A percentile compares a stretch with the other conserved stretches of the same genome.
Evolutionary conservation across 257 asterid genomes (phyloP).

Genomic region (Prunella vulgaris): DNA sequence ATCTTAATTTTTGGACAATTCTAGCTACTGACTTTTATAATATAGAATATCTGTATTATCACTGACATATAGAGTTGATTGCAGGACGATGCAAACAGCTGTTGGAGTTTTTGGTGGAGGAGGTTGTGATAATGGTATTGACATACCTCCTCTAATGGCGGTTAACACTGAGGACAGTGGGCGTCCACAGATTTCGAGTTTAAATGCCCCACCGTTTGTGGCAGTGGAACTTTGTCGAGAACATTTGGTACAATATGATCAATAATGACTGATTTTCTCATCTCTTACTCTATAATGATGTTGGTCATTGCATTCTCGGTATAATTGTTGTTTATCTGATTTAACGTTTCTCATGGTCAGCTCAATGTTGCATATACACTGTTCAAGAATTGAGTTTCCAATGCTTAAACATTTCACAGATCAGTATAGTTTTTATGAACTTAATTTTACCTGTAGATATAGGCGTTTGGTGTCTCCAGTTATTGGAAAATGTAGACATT

Average conservation of each 20-base stretch:
- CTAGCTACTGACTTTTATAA: background rate
- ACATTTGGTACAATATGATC: constrained; percentile 58
- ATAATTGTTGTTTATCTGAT: background rate
- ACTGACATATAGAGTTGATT: constrained; percentile 21
- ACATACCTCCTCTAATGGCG: constrained; percentile 66
- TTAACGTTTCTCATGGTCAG: background rate
- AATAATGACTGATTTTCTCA: background rate
- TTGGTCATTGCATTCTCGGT: constrained; percentile 3
- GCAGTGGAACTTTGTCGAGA: constrained; percentile 91
- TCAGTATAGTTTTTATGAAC: background rate
- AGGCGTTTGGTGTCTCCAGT: background rate
- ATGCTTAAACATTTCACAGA: background rate
- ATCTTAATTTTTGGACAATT: background rate
- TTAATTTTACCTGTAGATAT: background rate
- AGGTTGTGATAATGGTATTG: constrained; percentile 48
- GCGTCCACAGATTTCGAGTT: constrained; percentile 78
- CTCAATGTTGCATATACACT: background rate
- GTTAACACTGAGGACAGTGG: constrained; percentile 56
- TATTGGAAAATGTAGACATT: background rate
- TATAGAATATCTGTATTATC: background rate
- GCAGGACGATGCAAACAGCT: constrained; percentile 97
- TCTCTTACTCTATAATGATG: background rate
- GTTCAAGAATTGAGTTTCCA: too few species aligned
- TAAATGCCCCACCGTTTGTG: constrained; percentile 67
- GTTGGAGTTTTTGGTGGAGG: constrained; percentile 93